A percentile compares a stretch with the other conserved stretches of the same genome.
Conservation (phyloP, 306 rosid species). For the Sicyos edulis region DNA sequence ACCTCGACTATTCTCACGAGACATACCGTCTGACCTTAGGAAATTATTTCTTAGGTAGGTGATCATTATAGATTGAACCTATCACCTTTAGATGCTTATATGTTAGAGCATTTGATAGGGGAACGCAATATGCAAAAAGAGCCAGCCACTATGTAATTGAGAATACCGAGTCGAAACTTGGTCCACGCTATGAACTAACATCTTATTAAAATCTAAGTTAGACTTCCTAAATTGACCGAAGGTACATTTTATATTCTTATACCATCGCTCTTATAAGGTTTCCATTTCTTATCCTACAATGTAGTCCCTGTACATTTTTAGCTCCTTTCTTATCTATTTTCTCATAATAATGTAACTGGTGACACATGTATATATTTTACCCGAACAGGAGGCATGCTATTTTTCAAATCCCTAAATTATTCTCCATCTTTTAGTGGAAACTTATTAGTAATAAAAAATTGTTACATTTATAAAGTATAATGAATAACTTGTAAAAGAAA, state of each 20-base stretch:
- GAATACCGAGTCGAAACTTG: constrained; percentile 39
- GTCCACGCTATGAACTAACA: not conserved
- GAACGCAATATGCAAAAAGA: constrained; percentile 64
- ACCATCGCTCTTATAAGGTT: not conserved
- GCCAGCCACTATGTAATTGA: constrained; percentile 38
- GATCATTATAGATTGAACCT: too few relatives aligned
- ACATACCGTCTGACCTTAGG: too few relatives aligned
- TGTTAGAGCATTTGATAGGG: constrained; percentile 67
- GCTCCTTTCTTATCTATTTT: not conserved
- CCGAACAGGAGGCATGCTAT: not conserved
- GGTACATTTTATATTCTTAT: not conserved
- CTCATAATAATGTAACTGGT: not conserved
- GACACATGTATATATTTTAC: not conserved
- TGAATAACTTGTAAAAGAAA: not conserved
- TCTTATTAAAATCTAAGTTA: not conserved
- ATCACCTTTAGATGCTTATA: constrained; percentile 1
- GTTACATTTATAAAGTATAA: not conserved
- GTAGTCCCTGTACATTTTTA: not conserved
- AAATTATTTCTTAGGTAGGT: too few relatives aligned
- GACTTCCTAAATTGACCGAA: not conserved
- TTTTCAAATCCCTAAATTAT: not conserved
- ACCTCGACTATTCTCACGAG: too few relatives aligned
- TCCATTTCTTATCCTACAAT: not conserved
- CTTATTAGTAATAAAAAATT: not conserved
- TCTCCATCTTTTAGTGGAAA: not conserved